Conservation (phyloP, 2,329 filamentous ascomycete species). For the Colletotrichum coccodes region DNA sequence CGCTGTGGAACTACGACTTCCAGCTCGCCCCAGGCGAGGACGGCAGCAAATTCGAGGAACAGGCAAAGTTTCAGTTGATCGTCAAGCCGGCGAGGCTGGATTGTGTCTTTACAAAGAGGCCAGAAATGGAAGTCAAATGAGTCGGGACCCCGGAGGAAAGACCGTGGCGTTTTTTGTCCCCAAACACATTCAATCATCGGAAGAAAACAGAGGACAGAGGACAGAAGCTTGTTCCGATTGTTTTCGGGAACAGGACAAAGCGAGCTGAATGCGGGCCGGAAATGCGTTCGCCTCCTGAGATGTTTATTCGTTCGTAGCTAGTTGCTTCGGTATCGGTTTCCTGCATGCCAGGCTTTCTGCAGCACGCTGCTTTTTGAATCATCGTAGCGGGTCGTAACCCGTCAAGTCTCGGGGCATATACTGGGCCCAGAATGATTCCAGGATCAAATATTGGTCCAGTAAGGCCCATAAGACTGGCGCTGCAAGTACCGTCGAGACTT, state of each 20-base stretch:
- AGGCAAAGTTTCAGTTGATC: constrained; percentile 18
- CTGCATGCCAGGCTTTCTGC: neutral
- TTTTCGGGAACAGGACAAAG: neutral
- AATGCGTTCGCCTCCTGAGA: neutral
- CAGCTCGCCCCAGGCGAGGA: constrained; percentile 25
- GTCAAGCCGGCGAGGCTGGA: constrained; percentile 20
- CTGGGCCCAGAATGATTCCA: no score
- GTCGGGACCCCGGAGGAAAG: no score
- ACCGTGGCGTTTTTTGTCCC: no score
- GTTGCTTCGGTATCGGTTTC: neutral
- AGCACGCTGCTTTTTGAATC: no score
- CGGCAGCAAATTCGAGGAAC: neutral
- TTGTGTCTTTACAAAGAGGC: constrained; percentile 18
- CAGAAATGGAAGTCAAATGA: neutral
- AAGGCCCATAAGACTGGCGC: no score
- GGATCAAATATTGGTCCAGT: no score
- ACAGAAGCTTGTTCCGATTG: neutral
- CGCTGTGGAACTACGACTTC: constrained; percentile 31
- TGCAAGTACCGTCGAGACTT: no score
- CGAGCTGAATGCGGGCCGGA: neutral
- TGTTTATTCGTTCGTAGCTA: neutral
- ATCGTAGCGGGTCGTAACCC: no score
- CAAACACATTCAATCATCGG: no score
- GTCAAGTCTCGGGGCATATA: no score
- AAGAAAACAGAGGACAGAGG: no score